Evolutionary conservation across 2,329 filamentous ascomycete species (phyloP), one percentile per base, ranked within the genome.

Genomic region (Ophiostoma ips): DNA sequence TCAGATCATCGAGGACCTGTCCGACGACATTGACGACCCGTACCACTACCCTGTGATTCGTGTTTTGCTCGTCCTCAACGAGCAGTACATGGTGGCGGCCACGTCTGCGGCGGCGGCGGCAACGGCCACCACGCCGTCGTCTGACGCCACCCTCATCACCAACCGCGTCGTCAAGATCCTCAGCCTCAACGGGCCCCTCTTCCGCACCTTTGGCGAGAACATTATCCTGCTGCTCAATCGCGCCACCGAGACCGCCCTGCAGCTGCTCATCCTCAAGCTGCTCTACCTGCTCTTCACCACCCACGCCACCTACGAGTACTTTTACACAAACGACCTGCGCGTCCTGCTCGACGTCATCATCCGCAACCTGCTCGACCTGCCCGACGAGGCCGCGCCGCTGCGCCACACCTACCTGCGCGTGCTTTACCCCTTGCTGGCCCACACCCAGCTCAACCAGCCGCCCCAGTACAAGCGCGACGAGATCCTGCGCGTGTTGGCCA

Each of bases 151-250:
- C n/a, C n/a, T n/a, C n/a, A n/a, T 94, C 51, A 96, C 92, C 4
- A 98, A 98, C 62, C 82, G 89, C 57, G 87, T 98, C 46, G 83
- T 98, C 65, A 96, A 96, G 64, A 75, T 89, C 36, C 73, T 98
- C 40, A 90, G 87, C 49, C 72, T 85, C 21, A 76, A 92, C 60
- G 90, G 90, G 3, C 77, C 80, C 46, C 73, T 73, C 1, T 96
- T 88, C 64, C 89, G 90, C 61, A 95, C 90, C 0, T 98, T 98
- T 69, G 92, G 92, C 48, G 90, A 95, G 68, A 98, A 96, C 58
- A 84, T 98, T 53, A 98, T 98, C 55, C 71, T 98, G 5, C 76
- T 98, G 2, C 74, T 98, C 36, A 98, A 98, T 63, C 83, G 92
- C 59, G 92, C 96, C 70, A 87, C 84, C 10, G 89, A 96, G 65